Conservation (phyloP, 768 basidiomycete genomes). For the Rhodotorula paludigena region DNA sequence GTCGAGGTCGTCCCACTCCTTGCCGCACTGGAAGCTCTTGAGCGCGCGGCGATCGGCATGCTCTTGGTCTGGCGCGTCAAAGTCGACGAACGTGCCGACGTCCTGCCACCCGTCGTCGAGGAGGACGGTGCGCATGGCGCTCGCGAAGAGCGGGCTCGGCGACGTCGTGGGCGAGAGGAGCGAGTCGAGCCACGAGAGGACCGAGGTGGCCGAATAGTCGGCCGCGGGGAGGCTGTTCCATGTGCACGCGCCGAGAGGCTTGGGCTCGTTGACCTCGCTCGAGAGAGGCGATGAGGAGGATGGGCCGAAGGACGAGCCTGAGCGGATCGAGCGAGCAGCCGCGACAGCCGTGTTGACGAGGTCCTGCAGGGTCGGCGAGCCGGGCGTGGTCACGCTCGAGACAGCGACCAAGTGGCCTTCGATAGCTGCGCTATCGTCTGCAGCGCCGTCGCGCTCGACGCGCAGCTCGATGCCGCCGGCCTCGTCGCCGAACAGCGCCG, state of each 20-base stretch:
- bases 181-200: slow-evolving; percentile 24
- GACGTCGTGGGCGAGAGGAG: background rate
- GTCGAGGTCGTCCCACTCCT: slow-evolving; percentile 19
- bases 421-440: background rate
- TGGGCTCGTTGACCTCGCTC: background rate
- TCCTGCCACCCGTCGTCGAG: slow-evolving; percentile 44
- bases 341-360: slow-evolving; percentile 15
- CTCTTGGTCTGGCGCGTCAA: background rate
- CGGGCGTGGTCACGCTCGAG: background rate
- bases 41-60: slow-evolving; percentile 14
- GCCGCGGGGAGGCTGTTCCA: slow-evolving; percentile 38
- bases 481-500: slow-evolving; percentile 2
- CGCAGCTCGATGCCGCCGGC: background rate
- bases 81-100: background rate
- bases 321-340: background rate
- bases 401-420: slow-evolving; percentile 2
- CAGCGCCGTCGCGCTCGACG: slow-evolving; percentile 20
- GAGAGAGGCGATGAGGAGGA: background rate
- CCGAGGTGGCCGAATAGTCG: slow-evolving; percentile 23
- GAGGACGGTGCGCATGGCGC: slow-evolving; percentile 25
- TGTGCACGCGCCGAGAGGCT: slow-evolving; percentile 31
- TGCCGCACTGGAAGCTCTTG: slow-evolving; percentile 21
- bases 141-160: background rate
- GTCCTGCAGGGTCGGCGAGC: background rate
- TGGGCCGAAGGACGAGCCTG: too few species aligned